phyloP scores from a whole-genome alignment of 768 basidiomycete genomes.

The Suillus cothurnatus region DNA sequence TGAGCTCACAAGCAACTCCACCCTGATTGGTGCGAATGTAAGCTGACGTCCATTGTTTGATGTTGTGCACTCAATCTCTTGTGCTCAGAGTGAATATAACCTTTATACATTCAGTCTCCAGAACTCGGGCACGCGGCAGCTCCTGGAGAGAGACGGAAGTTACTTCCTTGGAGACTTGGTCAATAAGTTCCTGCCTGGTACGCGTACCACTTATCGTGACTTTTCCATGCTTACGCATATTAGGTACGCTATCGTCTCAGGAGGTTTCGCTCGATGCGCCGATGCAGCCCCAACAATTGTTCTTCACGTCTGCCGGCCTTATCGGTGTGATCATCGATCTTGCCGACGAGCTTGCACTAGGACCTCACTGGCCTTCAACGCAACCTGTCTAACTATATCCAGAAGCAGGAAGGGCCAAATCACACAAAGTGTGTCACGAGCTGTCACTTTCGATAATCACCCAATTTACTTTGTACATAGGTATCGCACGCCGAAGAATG shows the following conservation, averaged over 20 bases:
- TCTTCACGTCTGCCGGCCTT: constrained; percentile 77
- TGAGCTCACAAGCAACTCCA: constrained; percentile 54
- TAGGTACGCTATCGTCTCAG: constrained; percentile 57
- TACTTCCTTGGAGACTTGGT: constrained; percentile 80
- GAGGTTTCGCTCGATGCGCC: constrained; percentile 44
- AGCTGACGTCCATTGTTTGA: constrained; percentile 29
- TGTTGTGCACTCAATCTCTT: constrained; percentile 12
- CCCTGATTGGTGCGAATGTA: constrained; percentile 77
- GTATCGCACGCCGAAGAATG: constrained; percentile 68
- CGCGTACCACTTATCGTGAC: constrained; percentile 10
- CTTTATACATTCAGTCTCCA: constrained; percentile 63
- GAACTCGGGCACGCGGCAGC: constrained; percentile 40
- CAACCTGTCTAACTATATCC: constrained; percentile 62
- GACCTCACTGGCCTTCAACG: constrained; percentile 72
- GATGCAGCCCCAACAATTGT: constrained; percentile 63
- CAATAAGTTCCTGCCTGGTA: constrained; percentile 74
- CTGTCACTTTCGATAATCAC: constrained; percentile 6
- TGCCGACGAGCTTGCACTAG: constrained; percentile 50
- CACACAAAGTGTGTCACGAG: constrained; percentile 57
- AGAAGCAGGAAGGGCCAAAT: constrained; percentile 54
- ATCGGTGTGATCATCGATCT: constrained; percentile 75
- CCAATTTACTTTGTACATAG: constrained; percentile 36
- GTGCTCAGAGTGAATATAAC: constrained; percentile 63
- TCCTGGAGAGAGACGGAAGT: constrained; percentile 65
- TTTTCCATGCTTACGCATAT: constrained; percentile 9